phyloP scores from a whole-genome alignment of 1,139 yeast genomes.

The Candida tropicalis region DNA sequence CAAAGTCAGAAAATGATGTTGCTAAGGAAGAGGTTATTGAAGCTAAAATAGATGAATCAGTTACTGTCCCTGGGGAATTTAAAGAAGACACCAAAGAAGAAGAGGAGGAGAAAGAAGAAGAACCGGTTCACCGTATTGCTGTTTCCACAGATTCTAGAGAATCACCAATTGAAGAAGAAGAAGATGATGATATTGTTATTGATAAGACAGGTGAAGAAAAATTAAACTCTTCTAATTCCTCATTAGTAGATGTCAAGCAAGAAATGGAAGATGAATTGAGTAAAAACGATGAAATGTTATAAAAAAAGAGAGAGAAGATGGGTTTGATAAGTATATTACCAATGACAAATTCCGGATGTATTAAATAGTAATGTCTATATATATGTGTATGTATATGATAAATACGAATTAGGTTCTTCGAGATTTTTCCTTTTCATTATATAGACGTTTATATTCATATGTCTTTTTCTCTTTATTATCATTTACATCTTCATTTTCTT shows the following conservation, averaged over 20 bases:
- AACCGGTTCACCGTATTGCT: conserved; percentile 1
- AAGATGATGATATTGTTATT: background rate
- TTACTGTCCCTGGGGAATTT: background rate
- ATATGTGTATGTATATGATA: too few relatives aligned
- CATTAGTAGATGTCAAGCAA: conserved; percentile 2
- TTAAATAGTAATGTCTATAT: too few relatives aligned
- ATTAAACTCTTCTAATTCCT: background rate
- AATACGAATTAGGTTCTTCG: background rate
- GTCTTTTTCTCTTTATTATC: background rate
- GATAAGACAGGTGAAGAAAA: background rate
- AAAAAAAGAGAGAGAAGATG: too few relatives aligned
- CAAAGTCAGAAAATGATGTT: too few relatives aligned
- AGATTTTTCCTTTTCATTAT: background rate
- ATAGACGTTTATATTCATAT: conserved; percentile 12
- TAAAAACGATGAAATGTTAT: background rate
- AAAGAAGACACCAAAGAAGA: background rate
- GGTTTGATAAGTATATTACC: too few relatives aligned
- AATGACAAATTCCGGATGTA: too few relatives aligned
- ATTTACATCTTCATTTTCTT: background rate
- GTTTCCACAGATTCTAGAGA: background rate
- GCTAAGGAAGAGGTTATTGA: too few relatives aligned
- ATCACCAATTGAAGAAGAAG: background rate
- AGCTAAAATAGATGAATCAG: background rate
- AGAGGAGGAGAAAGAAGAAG: conserved; percentile 4
- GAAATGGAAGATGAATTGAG: conserved; percentile 1